Base-by-base conservation (phyloP, 768 basidiomycete species). In the Leccinum boreale region DNA sequence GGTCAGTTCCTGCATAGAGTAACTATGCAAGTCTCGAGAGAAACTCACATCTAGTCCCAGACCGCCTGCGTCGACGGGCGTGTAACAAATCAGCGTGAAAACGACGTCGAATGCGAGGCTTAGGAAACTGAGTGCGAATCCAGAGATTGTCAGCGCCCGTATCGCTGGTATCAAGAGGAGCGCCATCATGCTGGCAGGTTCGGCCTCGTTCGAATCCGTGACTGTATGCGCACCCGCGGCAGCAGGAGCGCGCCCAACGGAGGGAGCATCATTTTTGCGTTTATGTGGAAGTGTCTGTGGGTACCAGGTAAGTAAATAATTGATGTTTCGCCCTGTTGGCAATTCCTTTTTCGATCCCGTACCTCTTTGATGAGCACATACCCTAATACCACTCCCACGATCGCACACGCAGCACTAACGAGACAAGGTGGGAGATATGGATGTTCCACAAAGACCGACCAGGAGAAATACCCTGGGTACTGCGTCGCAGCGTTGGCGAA, bases 31-130 rank as follows among this genome's bases (percentile, higher is more conserved):
- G 15, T 15, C 24, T 78, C 61, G 61, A 53, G 39, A 42, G 39
- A 42, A 5, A 19, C 63, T 57, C 21, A 85, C 86, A 28, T 79
- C 74, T 56, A 86, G 81, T 4, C 75, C 75, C 7, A 88, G 72
- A 5, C 86, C 86, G 5, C 86, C 86, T 0, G 75, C 63, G 35
- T 73, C 57, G 15, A 87, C 67, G 15, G 83, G 75, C 3, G 86
- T 81, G 64, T 85, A 89, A 58, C 82, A 85, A 63, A 84, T 85
- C n/a, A 88, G 76, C 5, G 84, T 80, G 62, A 87, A 86, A 4
- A 85, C 78, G 17, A 45, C 82, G 53, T 86, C 84, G 62, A 85
- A 88, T 1, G 79, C 78, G 0, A 81, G 81, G 15, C 76, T 75
- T 60, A 81, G 73, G 71, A 83, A 85, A 51, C 74, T 76, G 17